Base-by-base conservation (phyloP, 2,329 filamentous ascomycete species). In the Alternaria alternata region DNA sequence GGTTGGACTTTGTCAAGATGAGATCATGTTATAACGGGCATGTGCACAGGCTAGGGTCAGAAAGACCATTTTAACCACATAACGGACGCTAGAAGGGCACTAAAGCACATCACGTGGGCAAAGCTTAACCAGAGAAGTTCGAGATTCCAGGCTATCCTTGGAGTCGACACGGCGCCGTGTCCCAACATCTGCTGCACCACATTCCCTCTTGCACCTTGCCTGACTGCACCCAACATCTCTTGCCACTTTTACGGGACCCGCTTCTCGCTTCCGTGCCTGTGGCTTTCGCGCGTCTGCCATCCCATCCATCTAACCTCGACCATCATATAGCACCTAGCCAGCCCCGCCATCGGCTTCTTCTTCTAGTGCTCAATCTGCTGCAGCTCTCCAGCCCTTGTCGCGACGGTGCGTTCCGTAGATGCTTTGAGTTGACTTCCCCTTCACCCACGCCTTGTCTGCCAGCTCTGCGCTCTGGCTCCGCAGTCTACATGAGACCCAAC, bases 401-500 rank as follows among this genome's bases (percentile, higher is more conserved):
- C 66, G 64, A 54, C 64, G 57, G 57, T 62, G 56, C 61, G 64
- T 59, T 62, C 48, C 43, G 65, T 62, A 58, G 51, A 68, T 69
- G 65, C 63, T 59, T 64, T 65, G 65, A 61, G 63, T 67, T 65
- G 61, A 67, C 43, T 42, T 28, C 48, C 57, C 53, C 41, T 48
- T 39, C 52, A 52, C 38, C 38, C 49, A 46, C 47, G 61, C 57
- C 55, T 54, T 56, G 42, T 53, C 57, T 47, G 59, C 60, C 43
- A 62, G 59, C 65, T 46, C 48, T 62, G 65, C 66, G 68, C 70
- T 55, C 60, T 54, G 62, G 61, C 47, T 52, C 70, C 71, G 75
- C 76, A 70, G 58, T 57, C 58, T 84, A 83, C 79, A 87, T 87
- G 85, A 84, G 80, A 76, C 80, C 81, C 77, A 82, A 80, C 79